Conservation (phyloP, 345 rosid genomes). For the Turnera subulata region DNA sequence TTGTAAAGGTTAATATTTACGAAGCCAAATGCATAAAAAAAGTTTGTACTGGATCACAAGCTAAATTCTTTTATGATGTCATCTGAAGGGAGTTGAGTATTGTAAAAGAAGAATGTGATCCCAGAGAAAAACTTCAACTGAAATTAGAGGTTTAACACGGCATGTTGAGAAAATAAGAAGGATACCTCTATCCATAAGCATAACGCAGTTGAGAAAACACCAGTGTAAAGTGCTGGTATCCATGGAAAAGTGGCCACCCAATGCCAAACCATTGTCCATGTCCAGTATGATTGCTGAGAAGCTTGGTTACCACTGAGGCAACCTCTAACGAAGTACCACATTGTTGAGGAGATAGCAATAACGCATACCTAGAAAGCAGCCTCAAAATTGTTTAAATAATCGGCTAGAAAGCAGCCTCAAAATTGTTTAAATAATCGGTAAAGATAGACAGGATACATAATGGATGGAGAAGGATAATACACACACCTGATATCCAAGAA, state of each 20-base stretch:
- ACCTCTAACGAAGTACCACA: slow-evolving; percentile 49
- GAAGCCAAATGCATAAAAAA: no score
- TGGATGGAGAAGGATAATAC: background rate
- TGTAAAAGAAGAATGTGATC: no score
- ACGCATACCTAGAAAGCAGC: slow-evolving; percentile 37
- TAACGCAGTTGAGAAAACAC: slow-evolving; percentile 51
- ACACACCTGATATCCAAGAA: slow-evolving; percentile 54
- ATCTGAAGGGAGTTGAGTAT: no score
- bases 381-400: slow-evolving; percentile 11
- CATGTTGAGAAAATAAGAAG: slow-evolving; percentile 2
- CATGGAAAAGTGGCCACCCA: slow-evolving; percentile 55
- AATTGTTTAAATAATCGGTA: slow-evolving; percentile 10
- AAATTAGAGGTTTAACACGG: background rate
- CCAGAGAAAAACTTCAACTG: no score
- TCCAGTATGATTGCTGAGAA: slow-evolving; percentile 37
- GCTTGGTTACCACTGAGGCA: slow-evolving; percentile 26
- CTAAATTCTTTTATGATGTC: no score
- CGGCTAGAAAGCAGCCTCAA: slow-evolving; percentile 22
- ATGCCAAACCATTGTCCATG: slow-evolving; percentile 41
- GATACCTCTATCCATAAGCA: slow-evolving; percentile 68
- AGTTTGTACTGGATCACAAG: no score
- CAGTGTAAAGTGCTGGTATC: slow-evolving; percentile 60
- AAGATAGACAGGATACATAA: slow-evolving; percentile 1
- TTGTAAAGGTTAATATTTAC: no score
- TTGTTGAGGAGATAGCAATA: slow-evolving; percentile 39